Evolutionary conservation across 768 basidiomycete species (phyloP).

Genomic region (Boletellus ananas): DNA sequence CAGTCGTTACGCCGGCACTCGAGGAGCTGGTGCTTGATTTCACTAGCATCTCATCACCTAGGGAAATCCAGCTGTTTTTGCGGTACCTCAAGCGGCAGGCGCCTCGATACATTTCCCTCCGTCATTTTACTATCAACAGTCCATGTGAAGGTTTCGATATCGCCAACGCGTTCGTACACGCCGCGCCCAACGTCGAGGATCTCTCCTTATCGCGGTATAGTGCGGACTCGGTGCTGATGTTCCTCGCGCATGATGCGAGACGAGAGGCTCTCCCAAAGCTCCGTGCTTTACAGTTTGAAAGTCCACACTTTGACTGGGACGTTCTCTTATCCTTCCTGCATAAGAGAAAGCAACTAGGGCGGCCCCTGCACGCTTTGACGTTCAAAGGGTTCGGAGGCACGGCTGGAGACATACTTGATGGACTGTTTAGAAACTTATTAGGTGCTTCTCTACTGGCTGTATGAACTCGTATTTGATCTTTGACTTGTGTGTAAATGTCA

Average conservation of each 20-base stretch:
- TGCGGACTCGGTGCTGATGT: constrained; percentile 21
- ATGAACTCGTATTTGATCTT: neutral
- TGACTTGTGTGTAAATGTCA: neutral
- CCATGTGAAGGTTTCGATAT: constrained; percentile 25
- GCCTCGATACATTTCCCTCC: constrained; percentile 25
- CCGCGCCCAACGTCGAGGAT: constrained; percentile 23
- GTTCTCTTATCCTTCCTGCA: constrained; percentile 24
- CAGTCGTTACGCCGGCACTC: constrained; percentile 21
- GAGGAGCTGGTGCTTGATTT: constrained; percentile 27
- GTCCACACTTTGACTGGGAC: constrained; percentile 30
- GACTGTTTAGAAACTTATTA: constrained; percentile 17
- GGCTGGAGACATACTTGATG: constrained; percentile 19
- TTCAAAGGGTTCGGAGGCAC: constrained; percentile 23
- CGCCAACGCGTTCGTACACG: constrained; percentile 17
- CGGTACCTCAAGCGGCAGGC: constrained; percentile 25
- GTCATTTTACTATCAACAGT: constrained; percentile 20
- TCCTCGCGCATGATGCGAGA: constrained; percentile 25
- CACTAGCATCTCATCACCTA: constrained; percentile 19
- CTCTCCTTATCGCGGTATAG: constrained; percentile 28
- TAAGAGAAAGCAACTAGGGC: constrained; percentile 20
- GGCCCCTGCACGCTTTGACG: constrained; percentile 14
- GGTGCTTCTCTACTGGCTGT: constrained; percentile 18
- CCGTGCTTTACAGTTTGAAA: constrained; percentile 14
- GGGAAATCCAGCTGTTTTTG: constrained; percentile 29
- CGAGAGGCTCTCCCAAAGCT: constrained; percentile 25